A percentile compares a stretch with the other conserved stretches of the same genome.
Conservation (phyloP, 2,329 filamentous ascomycete genomes). For the Trichoderma aggressivum region DNA sequence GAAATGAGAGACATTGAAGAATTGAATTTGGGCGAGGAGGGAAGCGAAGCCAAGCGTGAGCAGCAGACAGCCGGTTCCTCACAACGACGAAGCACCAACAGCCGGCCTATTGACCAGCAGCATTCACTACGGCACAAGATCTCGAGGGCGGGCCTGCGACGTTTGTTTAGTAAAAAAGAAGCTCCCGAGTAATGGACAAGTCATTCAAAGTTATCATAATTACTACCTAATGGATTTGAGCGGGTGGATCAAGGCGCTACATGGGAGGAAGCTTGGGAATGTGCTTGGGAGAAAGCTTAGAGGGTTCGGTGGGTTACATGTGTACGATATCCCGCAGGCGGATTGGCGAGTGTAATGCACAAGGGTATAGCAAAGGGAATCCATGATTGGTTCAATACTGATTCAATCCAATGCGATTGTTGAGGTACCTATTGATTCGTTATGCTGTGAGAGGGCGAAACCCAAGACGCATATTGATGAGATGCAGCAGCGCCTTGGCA, state of each 20-base stretch:
- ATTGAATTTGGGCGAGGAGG: not conserved
- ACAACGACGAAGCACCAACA: not conserved
- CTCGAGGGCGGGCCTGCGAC: slow-evolving; percentile 22
- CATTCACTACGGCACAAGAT: slow-evolving; percentile 22
- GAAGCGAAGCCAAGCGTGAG: not conserved
- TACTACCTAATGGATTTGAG: not conserved
- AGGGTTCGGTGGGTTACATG: not conserved
- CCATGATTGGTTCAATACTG: not conserved
- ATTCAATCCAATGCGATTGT: not conserved
- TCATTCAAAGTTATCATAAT: not conserved
- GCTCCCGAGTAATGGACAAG: not conserved
- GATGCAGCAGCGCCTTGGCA: not conserved
- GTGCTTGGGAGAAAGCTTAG: not conserved
- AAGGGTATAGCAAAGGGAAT: not conserved
- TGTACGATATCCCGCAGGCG: not conserved
- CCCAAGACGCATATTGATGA: not conserved
- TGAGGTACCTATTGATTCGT: too few relatives aligned
- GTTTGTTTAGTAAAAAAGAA: slow-evolving; percentile 18
- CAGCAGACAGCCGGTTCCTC: not conserved
- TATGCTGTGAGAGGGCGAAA: not conserved
- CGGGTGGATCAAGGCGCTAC: not conserved
- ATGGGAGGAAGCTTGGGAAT: not conserved
- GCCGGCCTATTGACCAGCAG: slow-evolving; percentile 8
- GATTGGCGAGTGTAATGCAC: not conserved
- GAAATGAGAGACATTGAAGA: not conserved